These are phyloP conservation scores for Candida nonsorbophila DNA, from an alignment of 805 yeast species.

Conservation along the genomic window DNA sequence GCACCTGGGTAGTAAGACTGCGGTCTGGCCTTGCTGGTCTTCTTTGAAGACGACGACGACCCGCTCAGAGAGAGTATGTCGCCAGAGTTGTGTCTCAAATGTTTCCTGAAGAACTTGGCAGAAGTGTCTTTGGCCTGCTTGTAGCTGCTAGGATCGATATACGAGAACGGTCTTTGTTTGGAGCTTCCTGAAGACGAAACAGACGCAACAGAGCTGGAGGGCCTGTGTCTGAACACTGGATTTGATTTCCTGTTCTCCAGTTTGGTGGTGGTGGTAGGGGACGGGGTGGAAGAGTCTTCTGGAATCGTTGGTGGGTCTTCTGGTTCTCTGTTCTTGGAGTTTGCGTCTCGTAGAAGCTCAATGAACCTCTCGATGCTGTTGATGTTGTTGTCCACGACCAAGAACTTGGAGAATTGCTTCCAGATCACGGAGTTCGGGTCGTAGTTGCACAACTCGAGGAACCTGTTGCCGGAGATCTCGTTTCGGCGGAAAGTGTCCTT, in stretches of 20 bases:
- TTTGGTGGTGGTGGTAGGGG: slow-evolving; percentile 9
- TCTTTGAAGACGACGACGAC: neutral
- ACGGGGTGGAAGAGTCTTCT: slow-evolving; percentile 10
- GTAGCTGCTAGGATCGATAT: slow-evolving; percentile 23
- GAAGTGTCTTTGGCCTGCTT: slow-evolving; percentile 16
- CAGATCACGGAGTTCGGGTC: slow-evolving; percentile 45
- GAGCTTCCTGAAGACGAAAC: slow-evolving; percentile 8
- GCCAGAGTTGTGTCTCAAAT: slow-evolving; percentile 46
- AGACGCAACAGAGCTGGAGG: slow-evolving; percentile 15
- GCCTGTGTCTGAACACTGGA: slow-evolving; percentile 21
- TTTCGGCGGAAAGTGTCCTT: slow-evolving; percentile 53
- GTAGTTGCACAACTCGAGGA: slow-evolving; percentile 63
- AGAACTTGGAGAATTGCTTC: slow-evolving; percentile 32
- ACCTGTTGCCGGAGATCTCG: slow-evolving; percentile 56
- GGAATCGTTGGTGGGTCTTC: slow-evolving; percentile 2
- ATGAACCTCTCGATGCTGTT: slow-evolving; percentile 49
- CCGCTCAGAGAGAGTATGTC: slow-evolving; percentile 7
- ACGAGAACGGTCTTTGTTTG: slow-evolving; percentile 34
- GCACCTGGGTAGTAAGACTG: slow-evolving; percentile 12
- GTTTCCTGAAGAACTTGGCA: slow-evolving; percentile 55
- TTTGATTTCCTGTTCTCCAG: slow-evolving; percentile 28
- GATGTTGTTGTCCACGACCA: slow-evolving; percentile 38
- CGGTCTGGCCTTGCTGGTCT: slow-evolving; percentile 3
- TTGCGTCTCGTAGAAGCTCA: slow-evolving; percentile 13
- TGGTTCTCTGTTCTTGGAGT: slow-evolving; percentile 1